These are phyloP conservation scores for Rhodotorula sp. DNA, from an alignment of 1,284 basidiomycete species.

Conservation along the genomic window DNA sequence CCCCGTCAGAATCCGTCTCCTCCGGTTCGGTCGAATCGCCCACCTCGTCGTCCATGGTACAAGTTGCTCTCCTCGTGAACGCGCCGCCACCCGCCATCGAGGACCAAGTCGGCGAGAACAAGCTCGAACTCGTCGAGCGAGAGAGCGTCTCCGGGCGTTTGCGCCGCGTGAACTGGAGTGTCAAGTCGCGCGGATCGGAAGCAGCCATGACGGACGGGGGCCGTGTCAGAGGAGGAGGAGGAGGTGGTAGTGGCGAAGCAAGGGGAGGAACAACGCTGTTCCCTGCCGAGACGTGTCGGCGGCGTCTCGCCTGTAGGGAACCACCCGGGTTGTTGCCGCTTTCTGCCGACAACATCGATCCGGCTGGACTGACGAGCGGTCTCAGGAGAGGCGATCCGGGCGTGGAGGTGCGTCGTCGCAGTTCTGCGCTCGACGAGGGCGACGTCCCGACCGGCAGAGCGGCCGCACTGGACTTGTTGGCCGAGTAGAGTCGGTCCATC, in stretches of 20 bases:
- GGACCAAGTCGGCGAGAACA: background rate
- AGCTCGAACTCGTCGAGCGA: background rate
- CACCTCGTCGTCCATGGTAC: background rate
- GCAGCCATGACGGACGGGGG: background rate
- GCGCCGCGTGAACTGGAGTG: background rate
- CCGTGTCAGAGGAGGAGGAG: no score
- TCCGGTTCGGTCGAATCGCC: constrained; percentile 1
- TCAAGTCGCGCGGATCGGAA: background rate
- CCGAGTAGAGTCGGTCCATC: no score
- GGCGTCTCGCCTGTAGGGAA: background rate
- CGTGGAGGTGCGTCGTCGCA: background rate
- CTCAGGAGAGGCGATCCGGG: background rate
- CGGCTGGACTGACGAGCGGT: background rate
- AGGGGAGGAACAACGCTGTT: background rate
- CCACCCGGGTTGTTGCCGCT: no score
- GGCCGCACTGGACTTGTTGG: background rate
- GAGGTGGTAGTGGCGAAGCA: background rate
- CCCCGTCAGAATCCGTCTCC: background rate
- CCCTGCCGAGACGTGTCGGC: background rate
- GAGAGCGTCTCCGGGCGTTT: background rate
- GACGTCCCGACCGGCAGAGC: background rate
- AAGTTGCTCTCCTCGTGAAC: background rate
- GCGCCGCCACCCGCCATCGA: no score
- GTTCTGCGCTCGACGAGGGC: background rate
- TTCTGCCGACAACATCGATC: no score